Percentiles rank a stretch among this genome's conserved stretches.
Conservation (phyloP, 1,284 basidiomycete species). For the Schizophyllum commune region DNA sequence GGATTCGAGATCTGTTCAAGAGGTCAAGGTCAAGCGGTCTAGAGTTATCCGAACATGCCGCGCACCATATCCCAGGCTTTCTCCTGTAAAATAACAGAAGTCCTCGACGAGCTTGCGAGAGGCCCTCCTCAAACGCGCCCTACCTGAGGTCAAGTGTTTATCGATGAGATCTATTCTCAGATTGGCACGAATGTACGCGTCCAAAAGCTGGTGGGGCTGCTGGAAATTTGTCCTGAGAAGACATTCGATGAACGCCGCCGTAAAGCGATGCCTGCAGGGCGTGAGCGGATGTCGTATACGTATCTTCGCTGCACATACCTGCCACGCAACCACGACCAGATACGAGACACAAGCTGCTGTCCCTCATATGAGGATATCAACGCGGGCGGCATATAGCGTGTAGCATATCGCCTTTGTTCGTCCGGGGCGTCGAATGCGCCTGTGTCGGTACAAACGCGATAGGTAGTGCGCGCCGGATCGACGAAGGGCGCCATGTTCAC, state of each 20-base stretch:
- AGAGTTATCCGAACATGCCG: too few species aligned
- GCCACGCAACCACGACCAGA: constrained; percentile 33
- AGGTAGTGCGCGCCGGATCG: background rate
- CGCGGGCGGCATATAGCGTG: constrained; percentile 24
- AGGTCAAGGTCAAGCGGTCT: too few species aligned
- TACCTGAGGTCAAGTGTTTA: too few species aligned
- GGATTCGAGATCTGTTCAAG: too few species aligned
- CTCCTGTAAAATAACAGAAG: too few species aligned
- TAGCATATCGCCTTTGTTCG: constrained; percentile 23
- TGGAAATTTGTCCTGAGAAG: constrained; percentile 26
- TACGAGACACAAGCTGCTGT: constrained; percentile 22
- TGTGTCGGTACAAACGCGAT: constrained; percentile 33
- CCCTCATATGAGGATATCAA: constrained; percentile 21
- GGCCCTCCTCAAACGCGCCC: too few species aligned
- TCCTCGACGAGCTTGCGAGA: too few species aligned
- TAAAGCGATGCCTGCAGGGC: constrained; percentile 29
- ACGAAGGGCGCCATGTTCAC: too few species aligned
- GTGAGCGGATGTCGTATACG: background rate
- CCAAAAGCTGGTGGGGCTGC: constrained; percentile 1
- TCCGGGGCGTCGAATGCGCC: constrained; percentile 28
- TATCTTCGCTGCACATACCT: constrained; percentile 19
- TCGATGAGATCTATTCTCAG: too few species aligned
- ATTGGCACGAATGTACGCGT: background rate
- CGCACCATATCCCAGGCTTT: too few species aligned
- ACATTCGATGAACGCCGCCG: constrained; percentile 29